Percentiles rank a stretch among this genome's conserved stretches.
Evolutionary conservation across 2,329 filamentous ascomycete genomes (phyloP).

Genomic region (Ophiostoma populinum): DNA sequence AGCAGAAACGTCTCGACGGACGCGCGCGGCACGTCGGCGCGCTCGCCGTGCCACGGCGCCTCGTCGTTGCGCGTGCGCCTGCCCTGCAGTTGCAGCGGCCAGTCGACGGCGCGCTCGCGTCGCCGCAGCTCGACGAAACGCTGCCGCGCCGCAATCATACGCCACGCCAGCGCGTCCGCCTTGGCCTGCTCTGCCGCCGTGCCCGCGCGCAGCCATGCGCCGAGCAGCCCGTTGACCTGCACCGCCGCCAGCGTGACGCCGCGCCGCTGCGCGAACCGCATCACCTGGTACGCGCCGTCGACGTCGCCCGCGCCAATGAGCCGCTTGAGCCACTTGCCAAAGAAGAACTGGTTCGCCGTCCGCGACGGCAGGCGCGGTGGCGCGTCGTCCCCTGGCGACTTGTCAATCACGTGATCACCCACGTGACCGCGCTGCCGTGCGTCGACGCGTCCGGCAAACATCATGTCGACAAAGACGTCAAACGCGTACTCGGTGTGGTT

Average conservation of each 20-base stretch:
- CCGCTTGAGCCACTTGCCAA: slow-evolving; percentile 76
- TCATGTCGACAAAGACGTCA: slow-evolving; percentile 77
- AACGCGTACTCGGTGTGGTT: slow-evolving; percentile 50
- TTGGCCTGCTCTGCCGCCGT: slow-evolving; percentile 34
- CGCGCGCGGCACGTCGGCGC: slow-evolving; percentile 33
- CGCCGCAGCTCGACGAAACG: slow-evolving; percentile 38
- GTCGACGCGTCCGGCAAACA: slow-evolving; percentile 43
- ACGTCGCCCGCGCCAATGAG: slow-evolving; percentile 57
- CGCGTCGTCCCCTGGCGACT: slow-evolving; percentile 8
- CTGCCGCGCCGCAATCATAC: slow-evolving; percentile 56
- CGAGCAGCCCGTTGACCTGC: slow-evolving; percentile 69
- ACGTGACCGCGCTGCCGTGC: slow-evolving; percentile 20
- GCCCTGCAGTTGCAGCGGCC: slow-evolving; percentile 14
- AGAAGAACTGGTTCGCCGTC: slow-evolving; percentile 60
- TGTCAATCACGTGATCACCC: slow-evolving; percentile 3
- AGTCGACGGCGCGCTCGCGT: slow-evolving; percentile 14
- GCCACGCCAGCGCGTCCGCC: slow-evolving; percentile 55
- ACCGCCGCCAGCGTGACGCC: slow-evolving; percentile 52
- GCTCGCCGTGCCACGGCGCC: slow-evolving; percentile 9
- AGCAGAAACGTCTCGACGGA: slow-evolving; percentile 66
- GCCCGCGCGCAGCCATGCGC: slow-evolving; percentile 54
- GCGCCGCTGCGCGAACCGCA: slow-evolving; percentile 57
- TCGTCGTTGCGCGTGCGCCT: neutral
- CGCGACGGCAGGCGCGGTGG: slow-evolving; percentile 24
- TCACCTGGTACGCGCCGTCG: slow-evolving; percentile 52